Base-by-base conservation (phyloP, 2,329 filamentous ascomycete genomes). In the Trichoderma sp. region DNA sequence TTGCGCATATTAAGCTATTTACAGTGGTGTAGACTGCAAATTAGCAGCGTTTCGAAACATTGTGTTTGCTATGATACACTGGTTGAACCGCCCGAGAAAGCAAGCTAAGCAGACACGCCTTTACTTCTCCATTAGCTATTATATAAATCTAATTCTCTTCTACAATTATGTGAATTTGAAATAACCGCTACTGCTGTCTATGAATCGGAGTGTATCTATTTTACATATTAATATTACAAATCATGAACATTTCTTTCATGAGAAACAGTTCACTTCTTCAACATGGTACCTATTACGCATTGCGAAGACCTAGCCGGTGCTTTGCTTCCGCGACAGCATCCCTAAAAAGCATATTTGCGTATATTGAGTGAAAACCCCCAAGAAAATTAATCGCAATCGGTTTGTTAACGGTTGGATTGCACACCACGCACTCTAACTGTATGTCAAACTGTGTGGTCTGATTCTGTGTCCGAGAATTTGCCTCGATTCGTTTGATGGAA, bases 341-440 rank as follows among this genome's bases (percentile, higher is more conserved):
- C 16, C 62, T 40, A 43, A 56, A 65, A 19, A 65, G 33, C 11
- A 65, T 16, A 21, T 40, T 31, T 14, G 62, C 37, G 35, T 65
- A 65, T 40, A 43, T 56, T 7, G 31, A 40, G n/a, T 65, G 62
- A n/a, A 65, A 16, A 8, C 21, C 33, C 6, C 40, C 21, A 4
- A 65, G 21, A 5, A 65, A 56, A 10, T 27, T 19, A 19, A 27
- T 43, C 3, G 16, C 11, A 27, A 29, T 43, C 14, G 52, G 62
- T n/a, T 43, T 43, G 10, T 29, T 43, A 8, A 47, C n/a, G 29
- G 8, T 56, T 4, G 62, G 62, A 7, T 65, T 55, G 21, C 62
- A 65, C 7, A 65, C 52, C 11, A 65, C 29, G 24, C 49, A 56
- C 35, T 65, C 62, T 4, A 65, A 10, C n/a, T 52, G 55, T 5